Percentiles rank a stretch among this genome's conserved stretches.
These are phyloP conservation scores for Cladosporium sp. DNA, from an alignment of 2,329 filamentous ascomycete species.

Conservation along the genomic window DNA sequence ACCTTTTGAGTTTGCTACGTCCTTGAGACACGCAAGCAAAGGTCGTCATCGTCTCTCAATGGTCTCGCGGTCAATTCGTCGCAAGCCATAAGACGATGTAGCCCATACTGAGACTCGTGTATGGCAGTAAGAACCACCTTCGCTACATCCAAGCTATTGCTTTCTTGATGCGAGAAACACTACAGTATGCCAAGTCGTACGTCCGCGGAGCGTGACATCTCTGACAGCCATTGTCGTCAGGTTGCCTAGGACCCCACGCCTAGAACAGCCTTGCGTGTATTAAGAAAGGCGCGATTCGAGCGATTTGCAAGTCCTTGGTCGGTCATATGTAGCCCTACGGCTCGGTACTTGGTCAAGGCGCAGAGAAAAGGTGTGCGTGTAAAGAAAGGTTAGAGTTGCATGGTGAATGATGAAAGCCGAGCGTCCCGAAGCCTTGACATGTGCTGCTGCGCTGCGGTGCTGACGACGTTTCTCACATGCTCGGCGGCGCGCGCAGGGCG, in stretches of 20 bases:
- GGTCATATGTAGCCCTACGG: neutral
- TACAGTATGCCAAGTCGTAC: neutral
- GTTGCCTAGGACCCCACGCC: neutral
- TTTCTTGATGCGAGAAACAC: neutral
- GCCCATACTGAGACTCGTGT: neutral
- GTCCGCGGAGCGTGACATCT: neutral
- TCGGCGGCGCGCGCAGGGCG: neutral
- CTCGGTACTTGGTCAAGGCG: neutral
- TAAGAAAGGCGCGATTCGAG: neutral
- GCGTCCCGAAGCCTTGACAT: conserved; percentile 5
- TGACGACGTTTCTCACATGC: conserved; percentile 3
- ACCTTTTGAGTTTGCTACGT: neutral
- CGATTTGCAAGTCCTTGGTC: neutral
- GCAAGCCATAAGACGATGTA: neutral
- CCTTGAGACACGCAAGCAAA: neutral
- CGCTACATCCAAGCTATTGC: neutral
- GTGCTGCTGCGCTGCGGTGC: neutral
- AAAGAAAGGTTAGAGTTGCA: neutral
- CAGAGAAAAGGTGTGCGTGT: neutral
- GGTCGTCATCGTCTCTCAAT: neutral
- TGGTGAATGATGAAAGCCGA: conserved; percentile 5
- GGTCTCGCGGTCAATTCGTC: neutral
- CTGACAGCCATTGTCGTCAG: neutral
- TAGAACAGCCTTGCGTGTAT: neutral
- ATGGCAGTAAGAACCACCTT: neutral